Base-by-base conservation (phyloP, 2,329 filamentous ascomycete genomes). In the Aspergillus latus region DNA sequence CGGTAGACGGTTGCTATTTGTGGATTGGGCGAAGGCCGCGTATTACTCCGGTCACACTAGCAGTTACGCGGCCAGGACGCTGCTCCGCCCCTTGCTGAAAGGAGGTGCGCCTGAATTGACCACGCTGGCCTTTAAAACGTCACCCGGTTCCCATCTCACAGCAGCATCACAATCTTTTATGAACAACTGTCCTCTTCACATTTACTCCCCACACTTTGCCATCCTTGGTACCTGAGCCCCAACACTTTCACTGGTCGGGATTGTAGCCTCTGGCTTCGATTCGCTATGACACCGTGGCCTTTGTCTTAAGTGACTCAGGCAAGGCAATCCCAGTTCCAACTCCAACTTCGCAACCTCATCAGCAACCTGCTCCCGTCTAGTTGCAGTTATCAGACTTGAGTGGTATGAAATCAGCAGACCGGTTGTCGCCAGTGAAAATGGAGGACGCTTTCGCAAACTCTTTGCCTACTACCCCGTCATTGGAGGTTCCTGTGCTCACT, bases 121-220 rank as follows among this genome's bases (percentile, higher is more conserved):
- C 72, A 74, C 69, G 66, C 66, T 75, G 73, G 72, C 72, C 73
- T 75, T 75, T 73, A 67, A 74, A 73, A 67, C 65, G 64, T 52
- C 51, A 43, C 49, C 56, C 54, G 46, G 55, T 62, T 59, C 61
- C 66, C 57, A 13, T 53, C 47, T 47, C 47, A 16, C 44, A 49
- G n/a, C 32, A 50, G 36, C 45, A 55, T 39, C 37, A 57, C 52
- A 51, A 46, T 39, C 52, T 52, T 54, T 54, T 67, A 44, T 64
- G 62, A 63, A 66, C 73, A 75, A 54, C 59, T 75, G 71, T 71
- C 73, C 72, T 75, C 57, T 54, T 48, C 42, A 49, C 13, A 21
- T 3, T 21, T 21, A 37, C 51, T 55, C 49, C 55, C 60, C 62
- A 55, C 63, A 57, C 59, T 56, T 56, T 49, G 36, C 45, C 49